These are phyloP conservation scores for Mycocentrospora acerina DNA, from an alignment of 2,329 filamentous ascomycete species.

Conservation along the genomic window DNA sequence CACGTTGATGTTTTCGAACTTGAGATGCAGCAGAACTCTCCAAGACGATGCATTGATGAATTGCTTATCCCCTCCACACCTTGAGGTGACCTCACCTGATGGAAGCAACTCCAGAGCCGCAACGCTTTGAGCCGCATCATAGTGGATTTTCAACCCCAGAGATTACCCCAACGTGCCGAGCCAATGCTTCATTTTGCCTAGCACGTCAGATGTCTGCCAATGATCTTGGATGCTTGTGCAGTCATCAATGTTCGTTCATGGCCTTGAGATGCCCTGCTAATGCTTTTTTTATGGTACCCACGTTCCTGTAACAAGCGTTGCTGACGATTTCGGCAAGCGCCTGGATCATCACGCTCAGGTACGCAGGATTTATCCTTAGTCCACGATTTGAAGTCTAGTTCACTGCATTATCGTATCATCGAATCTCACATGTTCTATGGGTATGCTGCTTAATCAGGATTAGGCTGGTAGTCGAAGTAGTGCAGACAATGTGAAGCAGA, in stretches of 20 bases:
- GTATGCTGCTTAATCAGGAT: conserved; percentile 30
- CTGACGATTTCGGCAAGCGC: conserved; percentile 30
- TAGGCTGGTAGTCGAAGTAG: conserved; percentile 26
- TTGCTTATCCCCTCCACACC: conserved; percentile 17
- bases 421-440: conserved; percentile 26
- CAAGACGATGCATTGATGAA: conserved; percentile 23
- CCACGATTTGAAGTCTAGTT: conserved; percentile 32
- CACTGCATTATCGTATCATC: conserved; percentile 22
- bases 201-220: conserved; percentile 24
- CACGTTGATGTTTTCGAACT: conserved; percentile 28
- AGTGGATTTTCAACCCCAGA: conserved; percentile 11
- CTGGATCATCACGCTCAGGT: conserved; percentile 35
- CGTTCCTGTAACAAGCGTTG: conserved; percentile 18
- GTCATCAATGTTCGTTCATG: conserved; percentile 11
- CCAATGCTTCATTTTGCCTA: conserved; percentile 13
- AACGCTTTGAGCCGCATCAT: conserved; percentile 20
- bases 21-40: conserved; percentile 30
- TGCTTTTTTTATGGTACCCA: conserved; percentile 23
- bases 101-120: conserved; percentile 35
- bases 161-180: conserved; percentile 10
- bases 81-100: conserved; percentile 19
- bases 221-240: conserved; percentile 20
- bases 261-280: conserved; percentile 29
- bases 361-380: conserved; percentile 28
- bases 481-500: conserved; percentile 26